These are phyloP conservation scores for Drechslera avenae DNA, from an alignment of 2,329 filamentous ascomycete genomes.

Conservation along the genomic window DNA sequence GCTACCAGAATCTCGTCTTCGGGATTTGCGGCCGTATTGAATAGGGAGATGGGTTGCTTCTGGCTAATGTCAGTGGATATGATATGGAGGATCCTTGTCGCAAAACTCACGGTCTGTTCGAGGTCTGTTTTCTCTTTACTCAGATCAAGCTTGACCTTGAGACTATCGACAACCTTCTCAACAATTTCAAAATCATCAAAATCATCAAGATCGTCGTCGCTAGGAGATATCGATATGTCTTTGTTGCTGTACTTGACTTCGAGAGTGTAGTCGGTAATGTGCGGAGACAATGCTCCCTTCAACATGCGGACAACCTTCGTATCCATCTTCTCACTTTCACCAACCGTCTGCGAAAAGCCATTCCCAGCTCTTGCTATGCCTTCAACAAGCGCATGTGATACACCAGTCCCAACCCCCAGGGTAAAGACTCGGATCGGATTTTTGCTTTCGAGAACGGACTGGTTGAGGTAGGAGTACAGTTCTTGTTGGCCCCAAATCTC, in stretches of 20 bases:
- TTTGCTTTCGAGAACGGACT: slow-evolving; percentile 48
- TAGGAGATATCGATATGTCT: slow-evolving; percentile 9
- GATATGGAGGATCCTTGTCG: neutral
- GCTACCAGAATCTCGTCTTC: slow-evolving; percentile 45
- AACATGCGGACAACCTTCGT: slow-evolving; percentile 75
- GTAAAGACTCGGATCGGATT: slow-evolving; percentile 61
- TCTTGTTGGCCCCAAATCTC: slow-evolving; percentile 57
- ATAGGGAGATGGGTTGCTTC: slow-evolving; percentile 63
- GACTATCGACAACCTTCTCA: slow-evolving; percentile 60
- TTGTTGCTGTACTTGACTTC: slow-evolving; percentile 63
- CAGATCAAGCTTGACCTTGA: slow-evolving; percentile 50
- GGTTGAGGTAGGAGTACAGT: slow-evolving; percentile 57
- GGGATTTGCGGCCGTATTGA: slow-evolving; percentile 57
- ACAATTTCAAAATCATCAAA: slow-evolving; percentile 64
- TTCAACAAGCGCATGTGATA: slow-evolving; percentile 63
- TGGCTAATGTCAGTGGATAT: slow-evolving; percentile 19
- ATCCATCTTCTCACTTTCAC: slow-evolving; percentile 68
- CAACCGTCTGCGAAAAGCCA: slow-evolving; percentile 66
- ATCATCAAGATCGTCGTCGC: slow-evolving; percentile 41
- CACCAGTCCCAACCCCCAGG: slow-evolving; percentile 60
- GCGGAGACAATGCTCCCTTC: slow-evolving; percentile 70
- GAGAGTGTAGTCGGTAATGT: slow-evolving; percentile 67
- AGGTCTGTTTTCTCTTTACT: slow-evolving; percentile 15
- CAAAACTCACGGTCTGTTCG: slow-evolving; percentile 12
- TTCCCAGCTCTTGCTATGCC: slow-evolving; percentile 64